Evolutionary conservation across 345 rosid species (phyloP), one percentile per base, ranked within the genome.

Genomic region (Rhodomyrtus tomentosa): DNA sequence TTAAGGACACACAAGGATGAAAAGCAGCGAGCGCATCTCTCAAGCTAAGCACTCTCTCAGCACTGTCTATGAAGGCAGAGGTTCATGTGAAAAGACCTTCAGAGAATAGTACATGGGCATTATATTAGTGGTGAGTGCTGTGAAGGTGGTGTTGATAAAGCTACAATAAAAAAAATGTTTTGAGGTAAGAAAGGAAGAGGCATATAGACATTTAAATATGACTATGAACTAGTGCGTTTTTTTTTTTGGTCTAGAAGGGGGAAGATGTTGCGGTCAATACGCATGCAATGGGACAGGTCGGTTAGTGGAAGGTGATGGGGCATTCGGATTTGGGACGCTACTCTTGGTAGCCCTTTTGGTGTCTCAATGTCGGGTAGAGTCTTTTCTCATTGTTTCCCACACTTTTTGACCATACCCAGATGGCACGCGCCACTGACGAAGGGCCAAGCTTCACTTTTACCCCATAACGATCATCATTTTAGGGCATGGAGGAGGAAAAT

Each of bases 231-330:
- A 80, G 68, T 10, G 40, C 22, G n/a, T n/a, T n/a, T n/a, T n/a
- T n/a, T n/a, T 38, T 3, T 45, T 81, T 80, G 13, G 42, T 25
- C 76, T 79, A 59, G 52, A 38, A 55, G 16, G 12, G 32, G 32
- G 13, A 18, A 7, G 58, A 49, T 5, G 55, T 73, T 52, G 5
- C 55, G 1, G 82, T 84, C 88, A 81, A 88, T 74, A 84, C 88
- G 88, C 86, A 79, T 88, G 89, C 88, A 55, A 88, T 18, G 22
- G 56, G 59, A 21, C 68, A 52, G 73, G 86, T 52, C 68, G 82
- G 84, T 82, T 45, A 86, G 85, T 88, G 89, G 87, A 85, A 81
- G 85, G 80, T 68, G 45, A 68, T 68, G 79, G 40, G 38, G 79
- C 79, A 8, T 18, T n/a, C n/a, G n/a, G n/a, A n/a, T n/a, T n/a